These are phyloP conservation scores for Neonothopanus nambi DNA, from an alignment of 1,284 basidiomycete species.

Conservation along the genomic window DNA sequence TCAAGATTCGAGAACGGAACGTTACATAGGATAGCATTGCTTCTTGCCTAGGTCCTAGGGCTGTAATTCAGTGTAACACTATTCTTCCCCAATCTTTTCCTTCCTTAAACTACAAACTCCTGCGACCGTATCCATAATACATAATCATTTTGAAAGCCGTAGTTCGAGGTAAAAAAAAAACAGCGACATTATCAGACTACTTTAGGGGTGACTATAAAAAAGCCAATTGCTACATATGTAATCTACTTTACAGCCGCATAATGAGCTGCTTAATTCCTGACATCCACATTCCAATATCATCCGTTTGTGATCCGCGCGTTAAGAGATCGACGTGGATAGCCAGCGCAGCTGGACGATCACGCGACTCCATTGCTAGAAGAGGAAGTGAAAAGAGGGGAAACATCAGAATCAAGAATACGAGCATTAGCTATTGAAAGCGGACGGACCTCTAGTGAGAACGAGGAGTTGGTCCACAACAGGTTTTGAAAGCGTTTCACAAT, in stretches of 20 bases:
- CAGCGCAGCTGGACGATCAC: slow-evolving; percentile 70
- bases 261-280: slow-evolving; percentile 84
- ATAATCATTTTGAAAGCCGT: too few species aligned
- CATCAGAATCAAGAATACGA: slow-evolving; percentile 15
- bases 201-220: too few species aligned
- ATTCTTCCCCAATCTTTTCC: too few species aligned
- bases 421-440: slow-evolving; percentile 2
- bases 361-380: slow-evolving; percentile 67
- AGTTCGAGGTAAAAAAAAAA: too few species aligned
- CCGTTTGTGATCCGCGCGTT: slow-evolving; percentile 71
- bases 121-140: too few species aligned
- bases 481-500: slow-evolving; percentile 85
- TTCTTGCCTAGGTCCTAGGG: too few species aligned
- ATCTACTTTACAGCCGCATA: slow-evolving; percentile 47
- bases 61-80: too few species aligned
- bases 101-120: too few species aligned
- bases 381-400: slow-evolving; percentile 4
- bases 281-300: slow-evolving; percentile 88
- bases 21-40: too few species aligned
- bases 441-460: slow-evolving; percentile 67
- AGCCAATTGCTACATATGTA: too few species aligned
- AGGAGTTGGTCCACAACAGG: slow-evolving; percentile 69
- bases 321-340: slow-evolving; percentile 80
- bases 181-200: too few species aligned
- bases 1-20: too few species aligned